Percentiles rank a stretch among this genome's conserved stretches.
Conservation (phyloP, 345 rosid species). For the Punica granatum region DNA sequence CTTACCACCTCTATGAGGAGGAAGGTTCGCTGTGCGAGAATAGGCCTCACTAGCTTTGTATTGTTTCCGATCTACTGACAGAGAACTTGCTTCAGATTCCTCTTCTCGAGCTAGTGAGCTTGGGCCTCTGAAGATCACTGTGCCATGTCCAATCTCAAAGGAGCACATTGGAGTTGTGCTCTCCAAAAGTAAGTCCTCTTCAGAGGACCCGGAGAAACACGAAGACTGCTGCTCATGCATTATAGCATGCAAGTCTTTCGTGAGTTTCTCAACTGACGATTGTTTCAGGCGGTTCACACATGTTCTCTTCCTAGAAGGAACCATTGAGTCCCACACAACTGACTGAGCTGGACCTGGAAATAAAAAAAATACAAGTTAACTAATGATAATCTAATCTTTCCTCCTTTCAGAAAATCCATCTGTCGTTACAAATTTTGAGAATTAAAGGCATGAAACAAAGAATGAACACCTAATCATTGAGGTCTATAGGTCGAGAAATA, state of each 20-base stretch:
- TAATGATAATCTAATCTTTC: neutral
- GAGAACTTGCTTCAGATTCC: constrained; percentile 97
- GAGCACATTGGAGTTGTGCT: constrained; percentile 91
- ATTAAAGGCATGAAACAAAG: neutral
- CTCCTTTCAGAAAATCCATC: neutral
- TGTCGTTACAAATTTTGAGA: neutral
- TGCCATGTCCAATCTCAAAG: constrained; percentile 98
- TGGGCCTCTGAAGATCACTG: constrained; percentile 88
- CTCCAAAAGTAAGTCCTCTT: constrained; percentile 89
- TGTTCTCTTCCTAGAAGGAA: constrained; percentile 92
- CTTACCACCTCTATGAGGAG: constrained; percentile 32
- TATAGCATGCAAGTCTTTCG: constrained; percentile 74
- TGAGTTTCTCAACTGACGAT: constrained; percentile 93
- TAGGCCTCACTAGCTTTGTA: constrained; percentile 50
- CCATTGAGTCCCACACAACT: constrained; percentile 78
- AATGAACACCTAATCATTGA: neutral
- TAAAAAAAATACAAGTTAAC: neutral
- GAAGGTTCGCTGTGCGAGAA: constrained; percentile 38
- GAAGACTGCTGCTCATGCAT: constrained; percentile 93
- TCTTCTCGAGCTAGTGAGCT: constrained; percentile 80
- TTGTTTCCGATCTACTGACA: constrained; percentile 69
- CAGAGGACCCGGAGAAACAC: constrained; percentile 79
- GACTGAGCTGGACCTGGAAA: constrained; percentile 80
- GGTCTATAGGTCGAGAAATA: neutral
- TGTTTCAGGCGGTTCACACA: constrained; percentile 74